A percentile compares a stretch with the other conserved stretches of the same genome.
phyloP scores from a whole-genome alignment of 225 moss, liverwort and hornwort species.

The Thuidium tamariscinum region DNA sequence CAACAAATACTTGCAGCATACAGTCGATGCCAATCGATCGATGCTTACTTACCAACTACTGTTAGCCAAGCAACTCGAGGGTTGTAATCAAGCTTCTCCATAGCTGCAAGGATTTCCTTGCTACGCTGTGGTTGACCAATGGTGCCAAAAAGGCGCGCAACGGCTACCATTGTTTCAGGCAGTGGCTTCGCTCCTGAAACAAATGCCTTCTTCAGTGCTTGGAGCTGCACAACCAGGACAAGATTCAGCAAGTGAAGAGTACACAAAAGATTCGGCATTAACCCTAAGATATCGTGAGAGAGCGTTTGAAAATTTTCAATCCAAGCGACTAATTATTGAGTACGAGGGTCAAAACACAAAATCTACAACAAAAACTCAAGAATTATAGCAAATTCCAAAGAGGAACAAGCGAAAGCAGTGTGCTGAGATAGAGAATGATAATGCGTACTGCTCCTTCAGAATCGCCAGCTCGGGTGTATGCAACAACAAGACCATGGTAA shows the following conservation, averaged over 20 bases:
- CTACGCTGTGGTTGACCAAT: conserved; percentile 59
- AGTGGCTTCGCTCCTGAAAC: conserved; percentile 63
- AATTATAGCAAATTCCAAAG: background rate
- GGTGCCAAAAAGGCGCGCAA: conserved; percentile 65
- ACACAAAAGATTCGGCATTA: background rate
- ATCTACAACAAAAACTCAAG: background rate
- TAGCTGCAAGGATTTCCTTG: conserved; percentile 80
- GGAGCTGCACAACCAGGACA: conserved; percentile 36
- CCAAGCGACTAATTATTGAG: background rate
- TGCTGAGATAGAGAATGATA: background rate
- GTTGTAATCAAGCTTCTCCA: conserved; percentile 75
- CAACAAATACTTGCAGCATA: background rate
- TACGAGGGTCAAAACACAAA: background rate
- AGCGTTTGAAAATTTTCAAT: background rate
- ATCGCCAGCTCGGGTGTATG: conserved; percentile 63
- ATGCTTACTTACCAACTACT: conserved; percentile 55
- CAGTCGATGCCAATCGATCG: background rate
- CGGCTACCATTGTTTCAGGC: conserved; percentile 85
- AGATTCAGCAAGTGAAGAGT: background rate
- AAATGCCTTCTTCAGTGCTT: conserved; percentile 67
- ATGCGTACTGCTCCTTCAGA: conserved; percentile 79
- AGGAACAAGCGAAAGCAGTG: background rate
- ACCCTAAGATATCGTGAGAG: background rate
- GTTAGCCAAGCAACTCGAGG: conserved; percentile 75
- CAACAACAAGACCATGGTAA: conserved; percentile 76